Evolutionary conservation across 1,284 basidiomycete genomes (phyloP), one percentile per base, ranked within the genome.

Genomic region (Xerocomus amazonicus): DNA sequence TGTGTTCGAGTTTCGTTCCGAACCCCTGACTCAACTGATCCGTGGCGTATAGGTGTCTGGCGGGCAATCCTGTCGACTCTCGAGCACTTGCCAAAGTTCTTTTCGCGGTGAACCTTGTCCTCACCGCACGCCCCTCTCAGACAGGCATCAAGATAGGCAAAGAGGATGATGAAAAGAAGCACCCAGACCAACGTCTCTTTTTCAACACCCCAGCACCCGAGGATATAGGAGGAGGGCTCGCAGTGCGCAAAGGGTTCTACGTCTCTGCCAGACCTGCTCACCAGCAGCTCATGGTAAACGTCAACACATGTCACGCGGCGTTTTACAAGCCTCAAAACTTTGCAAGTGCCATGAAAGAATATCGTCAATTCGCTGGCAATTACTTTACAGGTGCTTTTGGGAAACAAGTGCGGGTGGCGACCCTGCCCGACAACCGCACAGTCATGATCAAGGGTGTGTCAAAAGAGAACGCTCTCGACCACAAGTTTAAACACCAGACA

Each of bases 291-390:
- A 84, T 88, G 84, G 83, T 89, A 29, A 90, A 90, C 57, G 80
- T 90, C 48, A 88, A 90, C 53, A 83, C 83, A 3, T 86, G 83
- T 60, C 86, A 84, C 14, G 87, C 87, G 0, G 86, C 86, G 2
- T 90, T 90, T 61, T 88, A 90, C 60, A 74, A 64, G 4, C 73
- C 79, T 1, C 79, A 80, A 12, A 86, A 83, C 55, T 71, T 90
- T 3, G 82, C 78, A 0, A 65, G 73, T 3, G 78, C 79, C 0
- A 72, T 89, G 70, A 56, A 66, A 0, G 73, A 76, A 28, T 88
- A 86, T 59, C 60, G 59, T 35, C 59, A 66, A 8, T 70, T 75
- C 9, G 78, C 73, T 47, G 78, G 73, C 42, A 77, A 78, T 2
- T 79, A 76, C 3, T 53, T 23, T 23, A 23, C 70, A 0, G 68